Conservation (phyloP, 1,284 basidiomycete species). For the Athelia sp. region DNA sequence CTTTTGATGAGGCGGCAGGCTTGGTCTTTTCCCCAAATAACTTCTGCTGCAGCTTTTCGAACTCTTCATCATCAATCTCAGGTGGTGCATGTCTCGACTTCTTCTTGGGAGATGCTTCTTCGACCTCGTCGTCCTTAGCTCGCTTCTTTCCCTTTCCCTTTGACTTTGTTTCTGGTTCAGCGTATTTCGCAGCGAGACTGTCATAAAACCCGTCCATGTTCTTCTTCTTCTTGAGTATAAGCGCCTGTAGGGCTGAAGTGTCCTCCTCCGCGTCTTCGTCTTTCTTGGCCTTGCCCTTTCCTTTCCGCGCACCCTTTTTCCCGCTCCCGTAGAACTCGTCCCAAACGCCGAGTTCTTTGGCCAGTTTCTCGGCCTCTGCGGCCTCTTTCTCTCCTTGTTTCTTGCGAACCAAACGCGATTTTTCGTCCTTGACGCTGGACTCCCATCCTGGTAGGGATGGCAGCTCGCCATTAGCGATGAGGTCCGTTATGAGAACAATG, state of each 20-base stretch:
- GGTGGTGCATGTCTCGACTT: conserved; percentile 37
- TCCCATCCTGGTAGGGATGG: conserved; percentile 62
- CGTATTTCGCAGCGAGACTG: conserved; percentile 79
- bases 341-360: conserved; percentile 89
- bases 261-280: conserved; percentile 49
- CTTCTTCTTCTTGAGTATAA: conserved; percentile 78
- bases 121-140: conserved; percentile 31
- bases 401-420: conserved; percentile 66
- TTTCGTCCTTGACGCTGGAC: conserved; percentile 69
- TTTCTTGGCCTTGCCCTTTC: conserved; percentile 50
- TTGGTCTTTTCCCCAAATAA: conserved; percentile 44
- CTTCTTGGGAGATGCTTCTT: conserved; percentile 44
- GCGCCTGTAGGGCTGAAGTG: conserved; percentile 69
- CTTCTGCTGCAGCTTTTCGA: conserved; percentile 57
- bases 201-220: conserved; percentile 72
- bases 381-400: conserved; percentile 79
- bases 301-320: conserved; percentile 59
- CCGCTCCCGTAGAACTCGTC: conserved; percentile 91
- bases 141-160: conserved; percentile 57
- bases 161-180: conserved; percentile 37
- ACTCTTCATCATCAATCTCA: conserved; percentile 67
- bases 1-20: conserved; percentile 15
- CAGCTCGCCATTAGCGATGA: conserved; percentile 65
- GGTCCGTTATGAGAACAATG: conserved; percentile 59
- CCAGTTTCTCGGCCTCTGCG: conserved; percentile 78